Percentiles rank a stretch among this genome's conserved stretches.
Conservation (phyloP, 108 stramenopile genomes). For the Pseudonitzschia multiseries region DNA sequence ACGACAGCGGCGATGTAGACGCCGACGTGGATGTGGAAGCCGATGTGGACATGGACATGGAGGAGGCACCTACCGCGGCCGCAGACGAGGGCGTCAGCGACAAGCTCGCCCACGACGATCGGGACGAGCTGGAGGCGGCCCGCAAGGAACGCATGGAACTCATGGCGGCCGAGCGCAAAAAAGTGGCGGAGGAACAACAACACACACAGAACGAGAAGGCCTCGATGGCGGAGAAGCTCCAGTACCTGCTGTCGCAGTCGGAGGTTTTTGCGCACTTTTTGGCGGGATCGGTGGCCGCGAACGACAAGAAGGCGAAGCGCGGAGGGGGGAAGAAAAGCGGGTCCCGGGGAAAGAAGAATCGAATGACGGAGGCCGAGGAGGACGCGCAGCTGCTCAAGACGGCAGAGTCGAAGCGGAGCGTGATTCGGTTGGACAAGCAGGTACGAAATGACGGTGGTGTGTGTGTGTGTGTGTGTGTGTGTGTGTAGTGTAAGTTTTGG, state of each 20-base stretch:
- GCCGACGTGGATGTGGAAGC: constrained; percentile 9
- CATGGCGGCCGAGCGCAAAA: constrained; percentile 54
- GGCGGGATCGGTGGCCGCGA: constrained; percentile 52
- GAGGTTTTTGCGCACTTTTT: constrained; percentile 99
- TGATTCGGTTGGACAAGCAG: constrained; percentile 86
- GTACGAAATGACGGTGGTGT: neutral
- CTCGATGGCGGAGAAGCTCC: constrained; percentile 53
- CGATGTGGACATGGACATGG: constrained; percentile 22
- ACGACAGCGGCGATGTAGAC: constrained; percentile 8
- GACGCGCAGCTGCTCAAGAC: constrained; percentile 93
- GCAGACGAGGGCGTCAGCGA: constrained; percentile 27
- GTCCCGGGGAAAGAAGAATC: constrained; percentile 66
- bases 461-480: no score
- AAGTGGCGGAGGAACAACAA: constrained; percentile 21
- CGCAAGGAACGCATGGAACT: constrained; percentile 69
- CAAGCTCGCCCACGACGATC: constrained; percentile 30
- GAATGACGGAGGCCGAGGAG: constrained; percentile 96
- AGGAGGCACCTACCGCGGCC: constrained; percentile 3
- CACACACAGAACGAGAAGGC: constrained; percentile 7
- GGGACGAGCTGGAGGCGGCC: constrained; percentile 67
- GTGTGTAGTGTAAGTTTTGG: no score
- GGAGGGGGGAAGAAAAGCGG: constrained; percentile 38
- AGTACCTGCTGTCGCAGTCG: constrained; percentile 92
- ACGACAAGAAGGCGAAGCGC: constrained; percentile 14
- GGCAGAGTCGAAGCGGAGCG: constrained; percentile 76